Evolutionary conservation across 495 filamentous ascomycete genomes (phyloP).

Genomic region (Penicillium angulare): DNA sequence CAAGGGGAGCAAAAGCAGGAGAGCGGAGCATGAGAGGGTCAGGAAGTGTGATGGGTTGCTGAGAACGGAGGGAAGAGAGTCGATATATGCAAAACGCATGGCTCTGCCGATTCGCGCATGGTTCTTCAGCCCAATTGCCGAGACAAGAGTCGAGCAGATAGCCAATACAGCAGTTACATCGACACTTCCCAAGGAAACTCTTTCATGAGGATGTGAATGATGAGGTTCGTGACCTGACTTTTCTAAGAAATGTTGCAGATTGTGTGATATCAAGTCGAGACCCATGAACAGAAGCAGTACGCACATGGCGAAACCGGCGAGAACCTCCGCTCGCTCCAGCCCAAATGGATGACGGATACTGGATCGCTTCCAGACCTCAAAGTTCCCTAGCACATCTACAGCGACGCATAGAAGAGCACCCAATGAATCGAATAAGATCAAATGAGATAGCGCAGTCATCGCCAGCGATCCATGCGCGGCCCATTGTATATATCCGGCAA

Average conservation of each 20-base stretch:
- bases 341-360: conserved; percentile 93
- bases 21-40: conserved; percentile 76
- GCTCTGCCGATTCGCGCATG: conserved; percentile 88
- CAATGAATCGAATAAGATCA: conserved; percentile 92
- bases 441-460: conserved; percentile 86
- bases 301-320: conserved; percentile 96
- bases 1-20: conserved; percentile 81
- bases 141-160: conserved; percentile 84
- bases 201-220: conserved; percentile 63
- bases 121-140: conserved; percentile 83
- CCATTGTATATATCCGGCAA: conserved; percentile 82
- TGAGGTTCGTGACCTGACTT: conserved; percentile 64
- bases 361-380: conserved; percentile 94
- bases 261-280: conserved; percentile 90
- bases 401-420: conserved; percentile 89
- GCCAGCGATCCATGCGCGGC: conserved; percentile 83
- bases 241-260: conserved; percentile 82
- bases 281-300: conserved; percentile 95
- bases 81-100: conserved; percentile 78
- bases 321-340: conserved; percentile 84
- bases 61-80: conserved; percentile 74
- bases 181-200: conserved; percentile 70
- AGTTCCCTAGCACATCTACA: conserved; percentile 91
- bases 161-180: conserved; percentile 82
- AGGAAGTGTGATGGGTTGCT: conserved; percentile 93